Percentiles rank a stretch among this genome's conserved stretches.
These are phyloP conservation scores for Cladosporium oxysporum DNA, from an alignment of 2,329 filamentous ascomycete genomes.

Conservation along the genomic window DNA sequence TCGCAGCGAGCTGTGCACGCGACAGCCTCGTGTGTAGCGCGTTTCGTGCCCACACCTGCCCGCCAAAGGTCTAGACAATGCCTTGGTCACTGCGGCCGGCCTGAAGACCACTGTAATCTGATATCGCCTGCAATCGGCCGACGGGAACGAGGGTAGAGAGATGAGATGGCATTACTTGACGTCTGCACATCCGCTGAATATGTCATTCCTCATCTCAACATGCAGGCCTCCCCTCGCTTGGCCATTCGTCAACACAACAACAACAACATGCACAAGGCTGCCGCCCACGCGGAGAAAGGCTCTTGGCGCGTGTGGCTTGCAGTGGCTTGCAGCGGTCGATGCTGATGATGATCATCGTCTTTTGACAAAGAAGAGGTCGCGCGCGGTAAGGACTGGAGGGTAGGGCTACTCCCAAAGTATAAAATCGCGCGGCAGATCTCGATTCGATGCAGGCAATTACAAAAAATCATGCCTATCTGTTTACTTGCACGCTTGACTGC, in stretches of 20 bases:
- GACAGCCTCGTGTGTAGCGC: conserved; percentile 6
- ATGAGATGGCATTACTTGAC: background rate
- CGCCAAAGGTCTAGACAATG: conserved; percentile 1
- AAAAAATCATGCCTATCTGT: background rate
- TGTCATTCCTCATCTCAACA: background rate
- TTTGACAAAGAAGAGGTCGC: background rate
- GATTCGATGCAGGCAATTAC: background rate
- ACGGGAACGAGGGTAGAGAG: background rate
- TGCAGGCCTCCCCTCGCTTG: background rate
- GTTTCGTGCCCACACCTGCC: background rate
- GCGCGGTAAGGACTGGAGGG: background rate
- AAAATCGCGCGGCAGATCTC: background rate
- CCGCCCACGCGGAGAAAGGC: background rate
- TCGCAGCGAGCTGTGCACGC: conserved; percentile 4
- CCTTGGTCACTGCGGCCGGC: background rate
- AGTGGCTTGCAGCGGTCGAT: background rate
- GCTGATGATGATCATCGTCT: background rate
- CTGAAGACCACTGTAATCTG: background rate
- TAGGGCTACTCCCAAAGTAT: background rate
- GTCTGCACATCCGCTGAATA: background rate
- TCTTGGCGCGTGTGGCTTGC: background rate
- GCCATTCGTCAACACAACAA: background rate
- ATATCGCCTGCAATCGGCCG: background rate
- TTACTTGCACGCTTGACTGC: background rate
- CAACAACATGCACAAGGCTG: background rate